These are phyloP conservation scores for Apiotrichum gracile DNA, from an alignment of 1,284 basidiomycete genomes.

Conservation along the genomic window DNA sequence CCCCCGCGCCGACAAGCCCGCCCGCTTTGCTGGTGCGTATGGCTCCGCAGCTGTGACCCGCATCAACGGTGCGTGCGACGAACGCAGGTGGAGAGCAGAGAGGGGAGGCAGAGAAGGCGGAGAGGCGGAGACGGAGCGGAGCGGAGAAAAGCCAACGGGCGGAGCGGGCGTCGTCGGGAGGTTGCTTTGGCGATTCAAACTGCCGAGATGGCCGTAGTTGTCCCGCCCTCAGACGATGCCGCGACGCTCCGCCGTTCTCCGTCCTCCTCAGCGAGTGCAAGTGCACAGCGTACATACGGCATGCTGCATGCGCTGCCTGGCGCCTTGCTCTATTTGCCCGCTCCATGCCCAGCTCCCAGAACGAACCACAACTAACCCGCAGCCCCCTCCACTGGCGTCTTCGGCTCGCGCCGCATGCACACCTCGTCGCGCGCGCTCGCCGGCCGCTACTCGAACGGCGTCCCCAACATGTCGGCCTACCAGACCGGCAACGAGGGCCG, in stretches of 20 bases:
- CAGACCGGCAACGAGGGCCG: slow-evolving; percentile 60
- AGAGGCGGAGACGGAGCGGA: not conserved
- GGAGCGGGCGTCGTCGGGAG: not conserved
- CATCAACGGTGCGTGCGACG: slow-evolving; percentile 59
- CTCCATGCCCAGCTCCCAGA: not conserved
- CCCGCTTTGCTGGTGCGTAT: slow-evolving; percentile 58
- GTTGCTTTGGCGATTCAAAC: too few species aligned
- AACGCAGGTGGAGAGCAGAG: not conserved
- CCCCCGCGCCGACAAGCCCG: slow-evolving; percentile 58
- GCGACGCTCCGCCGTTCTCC: not conserved
- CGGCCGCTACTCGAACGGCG: slow-evolving; percentile 52
- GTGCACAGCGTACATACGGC: not conserved
- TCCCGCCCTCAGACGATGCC: not conserved
- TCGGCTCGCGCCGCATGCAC: slow-evolving; percentile 51
- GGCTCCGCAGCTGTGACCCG: slow-evolving; percentile 57
- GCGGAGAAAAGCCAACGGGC: not conserved
- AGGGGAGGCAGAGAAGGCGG: not conserved
- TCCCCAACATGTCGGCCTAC: slow-evolving; percentile 86
- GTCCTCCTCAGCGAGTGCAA: not conserved
- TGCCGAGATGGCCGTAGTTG: not conserved
- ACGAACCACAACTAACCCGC: not conserved
- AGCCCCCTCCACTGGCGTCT: slow-evolving; percentile 52
- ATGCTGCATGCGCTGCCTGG: too few species aligned
- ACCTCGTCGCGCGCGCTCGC: slow-evolving; percentile 54
- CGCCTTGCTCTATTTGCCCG: not conserved